phyloP scores from a whole-genome alignment of 1,284 basidiomycete species.

The Schizopora paradoxa region DNA sequence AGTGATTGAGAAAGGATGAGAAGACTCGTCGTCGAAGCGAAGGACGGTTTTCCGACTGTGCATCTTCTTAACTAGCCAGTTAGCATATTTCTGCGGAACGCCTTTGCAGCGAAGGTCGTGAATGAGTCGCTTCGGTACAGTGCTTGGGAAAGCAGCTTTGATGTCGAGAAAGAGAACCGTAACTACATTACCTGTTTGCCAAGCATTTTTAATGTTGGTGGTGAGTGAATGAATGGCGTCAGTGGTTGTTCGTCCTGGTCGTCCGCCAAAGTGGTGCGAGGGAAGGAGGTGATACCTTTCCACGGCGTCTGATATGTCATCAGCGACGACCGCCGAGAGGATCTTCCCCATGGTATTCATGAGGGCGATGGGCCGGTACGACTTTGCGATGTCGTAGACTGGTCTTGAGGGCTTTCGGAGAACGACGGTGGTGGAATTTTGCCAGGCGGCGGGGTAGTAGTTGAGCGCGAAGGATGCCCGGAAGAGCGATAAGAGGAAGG shows the following conservation, averaged over 20 bases:
- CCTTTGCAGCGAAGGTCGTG: slow-evolving; percentile 25
- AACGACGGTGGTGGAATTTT: slow-evolving; percentile 10
- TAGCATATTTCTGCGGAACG: slow-evolving; percentile 17
- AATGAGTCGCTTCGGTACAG: slow-evolving; percentile 22
- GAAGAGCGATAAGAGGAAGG: not conserved
- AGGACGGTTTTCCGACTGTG: slow-evolving; percentile 8
- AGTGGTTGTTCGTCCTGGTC: slow-evolving; percentile 23
- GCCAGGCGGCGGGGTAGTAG: slow-evolving; percentile 10
- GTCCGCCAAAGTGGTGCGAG: slow-evolving; percentile 24
- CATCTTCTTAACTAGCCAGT: slow-evolving; percentile 17
- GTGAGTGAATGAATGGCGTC: slow-evolving; percentile 26
- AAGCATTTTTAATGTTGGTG: slow-evolving; percentile 22
- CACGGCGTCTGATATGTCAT: slow-evolving; percentile 12
- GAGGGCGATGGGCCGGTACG: slow-evolving; percentile 15
- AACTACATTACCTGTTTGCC: slow-evolving; percentile 22
- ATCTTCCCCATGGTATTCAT: not conserved
- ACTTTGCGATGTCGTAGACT: slow-evolving; percentile 16
- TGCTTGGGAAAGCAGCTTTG: slow-evolving; percentile 32
- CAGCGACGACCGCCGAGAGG: slow-evolving; percentile 8
- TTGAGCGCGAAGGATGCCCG: not conserved
- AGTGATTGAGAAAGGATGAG: slow-evolving; percentile 19
- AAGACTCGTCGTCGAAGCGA: slow-evolving; percentile 20
- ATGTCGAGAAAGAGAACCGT: slow-evolving; percentile 28
- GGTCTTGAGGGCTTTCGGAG: slow-evolving; percentile 19
- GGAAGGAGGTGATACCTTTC: slow-evolving; percentile 24